phyloP scores from a whole-genome alignment of 768 basidiomycete species.

The Lenzites betulinus region DNA sequence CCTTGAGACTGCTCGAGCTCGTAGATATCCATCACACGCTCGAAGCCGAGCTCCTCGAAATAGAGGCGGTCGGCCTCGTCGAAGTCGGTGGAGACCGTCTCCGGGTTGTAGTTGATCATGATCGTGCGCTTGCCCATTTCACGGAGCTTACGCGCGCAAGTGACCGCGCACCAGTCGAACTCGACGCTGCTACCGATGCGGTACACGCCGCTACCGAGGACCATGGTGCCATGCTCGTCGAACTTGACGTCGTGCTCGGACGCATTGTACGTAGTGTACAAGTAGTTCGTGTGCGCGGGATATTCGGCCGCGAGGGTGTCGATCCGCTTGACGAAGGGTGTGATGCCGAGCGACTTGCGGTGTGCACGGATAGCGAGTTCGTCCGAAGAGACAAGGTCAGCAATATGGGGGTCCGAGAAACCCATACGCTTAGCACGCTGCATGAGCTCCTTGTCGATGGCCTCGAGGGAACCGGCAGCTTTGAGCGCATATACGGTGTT shows the following conservation, averaged over 20 bases:
- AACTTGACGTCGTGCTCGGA: conserved; percentile 95
- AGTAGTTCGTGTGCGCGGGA: conserved; percentile 98
- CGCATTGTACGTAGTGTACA: conserved; percentile 99
- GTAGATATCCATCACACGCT: conserved; percentile 99
- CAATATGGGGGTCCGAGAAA: conserved; percentile 92
- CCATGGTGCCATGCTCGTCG: conserved; percentile 98
- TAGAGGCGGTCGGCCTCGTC: conserved; percentile 99
- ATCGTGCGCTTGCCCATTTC: conserved; percentile 93
- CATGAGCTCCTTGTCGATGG: conserved; percentile 77
- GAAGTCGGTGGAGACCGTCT: conserved; percentile 99
- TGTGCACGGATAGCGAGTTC: conserved; percentile 82
- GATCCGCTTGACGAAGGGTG: conserved; percentile 98
- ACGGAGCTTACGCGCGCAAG: conserved; percentile 89
- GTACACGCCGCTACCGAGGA: conserved; percentile 96
- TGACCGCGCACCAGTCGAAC: conserved; percentile 99
- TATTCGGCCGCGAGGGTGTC: conserved; percentile 99
- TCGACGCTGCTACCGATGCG: conserved; percentile 98
- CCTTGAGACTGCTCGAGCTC: conserved; percentile 92
- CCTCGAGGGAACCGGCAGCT: conserved; percentile 65
- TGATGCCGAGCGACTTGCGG: conserved; percentile 86
- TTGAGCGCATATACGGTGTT: conserved; percentile 79
- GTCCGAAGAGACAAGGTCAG: conserved; percentile 69
- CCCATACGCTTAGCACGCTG: conserved; percentile 90
- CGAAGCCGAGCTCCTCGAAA: conserved; percentile 97
- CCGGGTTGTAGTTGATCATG: conserved; percentile 99